Evolutionary conservation across 2,329 filamentous ascomycete genomes (phyloP), one percentile per base, ranked within the genome.

Genomic region (Colletotrichum somersetense): DNA sequence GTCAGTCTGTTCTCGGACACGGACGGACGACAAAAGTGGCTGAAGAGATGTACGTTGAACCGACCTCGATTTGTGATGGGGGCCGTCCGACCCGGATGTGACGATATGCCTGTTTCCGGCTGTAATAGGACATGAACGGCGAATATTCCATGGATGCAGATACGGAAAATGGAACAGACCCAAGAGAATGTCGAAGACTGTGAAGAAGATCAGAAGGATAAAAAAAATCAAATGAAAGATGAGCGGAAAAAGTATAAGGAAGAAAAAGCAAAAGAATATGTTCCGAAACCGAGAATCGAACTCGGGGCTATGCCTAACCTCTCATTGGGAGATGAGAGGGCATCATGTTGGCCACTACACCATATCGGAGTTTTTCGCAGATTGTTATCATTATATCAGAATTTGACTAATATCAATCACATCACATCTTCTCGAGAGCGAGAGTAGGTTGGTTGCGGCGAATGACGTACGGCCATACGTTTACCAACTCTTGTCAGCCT

Each of bases 331-430:
- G 16, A 55, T 70, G 67, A 66, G 67, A 70, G 62, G 62, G 67
- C 67, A 70, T 70, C 62, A 70, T 70, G 62, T 70, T 70, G 67
- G 67, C 67, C 67, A 66, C 67, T 66, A 70, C 67, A 70, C 67
- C 67, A 70, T 66, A 70, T 66, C n/a, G 48, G n/a, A 26, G 5
- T 1, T 18, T 66, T 66, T 66, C n/a, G 23, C 11, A 26, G 8
- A 0, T n/a, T 59, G 30, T 4, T 38, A 3, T 5, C 16, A 3
- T 0, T 8, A 44, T 2, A 0, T 1, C 2, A 1, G 62, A 38
- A 5, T 46, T 20, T 2, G 30, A 3, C 30, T 30, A 3, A 30
- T 30, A 30, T 30, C 30, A 30, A 30, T 2, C 30, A 30, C 4
- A 5, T 4, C 30, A 4, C 2, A 30, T 30, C 26, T 5, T 4